Conservation (phyloP, 495 filamentous ascomycete species). For the Paragyromitra xinjiangensis region DNA sequence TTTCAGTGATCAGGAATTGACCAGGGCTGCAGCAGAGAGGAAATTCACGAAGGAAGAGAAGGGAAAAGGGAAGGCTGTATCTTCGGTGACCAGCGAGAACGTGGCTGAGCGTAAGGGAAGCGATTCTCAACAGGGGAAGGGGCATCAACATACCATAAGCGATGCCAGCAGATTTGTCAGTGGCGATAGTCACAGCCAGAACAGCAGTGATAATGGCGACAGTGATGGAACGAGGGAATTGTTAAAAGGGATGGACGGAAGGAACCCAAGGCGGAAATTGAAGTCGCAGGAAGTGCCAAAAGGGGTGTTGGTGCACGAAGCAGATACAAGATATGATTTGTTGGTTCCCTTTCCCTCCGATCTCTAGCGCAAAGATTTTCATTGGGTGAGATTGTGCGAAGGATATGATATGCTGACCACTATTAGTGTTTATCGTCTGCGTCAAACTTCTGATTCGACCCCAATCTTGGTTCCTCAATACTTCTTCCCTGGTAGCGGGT, state of each 20-base stretch:
- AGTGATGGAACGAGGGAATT: conserved; percentile 37
- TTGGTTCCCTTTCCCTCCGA: conserved; percentile 40
- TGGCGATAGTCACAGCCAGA: conserved; percentile 30
- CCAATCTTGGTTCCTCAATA: conserved; percentile 57
- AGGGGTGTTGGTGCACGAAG: conserved; percentile 54
- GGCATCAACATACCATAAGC: conserved; percentile 44
- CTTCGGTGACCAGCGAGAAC: conserved; percentile 35
- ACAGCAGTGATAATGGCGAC: conserved; percentile 51
- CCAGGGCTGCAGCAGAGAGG: conserved; percentile 24
- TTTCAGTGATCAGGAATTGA: conserved; percentile 42
- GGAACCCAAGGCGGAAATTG: conserved; percentile 45
- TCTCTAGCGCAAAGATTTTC: neutral
- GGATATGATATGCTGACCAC: conserved; percentile 34
- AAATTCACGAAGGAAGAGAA: conserved; percentile 55
- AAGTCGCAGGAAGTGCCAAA: conserved; percentile 51
- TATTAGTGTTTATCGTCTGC: conserved; percentile 55
- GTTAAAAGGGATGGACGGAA: conserved; percentile 15
- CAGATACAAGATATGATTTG: conserved; percentile 54
- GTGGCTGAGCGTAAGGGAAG: conserved; percentile 30
- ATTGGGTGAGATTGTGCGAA: conserved; percentile 3
- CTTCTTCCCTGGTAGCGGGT: conserved; percentile 42
- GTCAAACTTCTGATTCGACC: conserved; percentile 52
- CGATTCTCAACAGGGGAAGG: conserved; percentile 25
- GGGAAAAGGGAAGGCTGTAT: conserved; percentile 53
- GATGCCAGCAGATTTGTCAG: conserved; percentile 40